Evolutionary conservation across 2,329 filamentous ascomycete species (phyloP).

Genomic region (Phialophora tarda): DNA sequence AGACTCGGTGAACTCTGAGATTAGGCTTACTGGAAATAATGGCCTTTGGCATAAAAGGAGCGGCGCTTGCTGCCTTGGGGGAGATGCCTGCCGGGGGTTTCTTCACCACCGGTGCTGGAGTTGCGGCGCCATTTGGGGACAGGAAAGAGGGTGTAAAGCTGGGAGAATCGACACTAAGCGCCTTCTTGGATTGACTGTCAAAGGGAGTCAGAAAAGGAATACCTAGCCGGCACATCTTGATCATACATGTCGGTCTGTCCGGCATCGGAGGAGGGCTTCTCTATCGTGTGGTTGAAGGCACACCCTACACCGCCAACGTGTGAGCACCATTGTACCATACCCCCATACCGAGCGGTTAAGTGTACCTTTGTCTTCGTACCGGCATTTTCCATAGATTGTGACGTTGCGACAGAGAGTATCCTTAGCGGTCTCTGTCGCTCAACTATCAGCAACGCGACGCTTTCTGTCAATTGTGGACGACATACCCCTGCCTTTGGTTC

Average conservation of each 20-base stretch:
- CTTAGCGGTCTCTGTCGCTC: conserved; percentile 70
- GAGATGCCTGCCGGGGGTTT: conserved; percentile 62
- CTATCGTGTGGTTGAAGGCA: conserved; percentile 76
- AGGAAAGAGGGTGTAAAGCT: conserved; percentile 79
- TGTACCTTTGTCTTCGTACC: conserved; percentile 81
- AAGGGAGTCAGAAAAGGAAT: conserved; percentile 1
- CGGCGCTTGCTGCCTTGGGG: conserved; percentile 86
- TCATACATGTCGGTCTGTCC: conserved; percentile 47
- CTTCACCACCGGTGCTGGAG: conserved; percentile 21
- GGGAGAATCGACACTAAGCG: conserved; percentile 93
- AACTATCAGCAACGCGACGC: conserved; percentile 20
- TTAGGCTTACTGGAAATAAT: conserved; percentile 47
- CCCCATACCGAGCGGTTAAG: background rate
- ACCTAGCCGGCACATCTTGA: background rate
- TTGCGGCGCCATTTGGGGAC: conserved; percentile 50
- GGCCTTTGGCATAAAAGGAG: conserved; percentile 59
- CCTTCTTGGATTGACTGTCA: conserved; percentile 36
- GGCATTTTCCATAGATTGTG: conserved; percentile 89
- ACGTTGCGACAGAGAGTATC: conserved; percentile 92
- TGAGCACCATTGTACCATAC: conserved; percentile 11
- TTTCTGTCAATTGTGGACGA: conserved; percentile 17
- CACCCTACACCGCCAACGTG: conserved; percentile 59
- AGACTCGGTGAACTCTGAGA: background rate
- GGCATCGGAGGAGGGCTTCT: conserved; percentile 42
- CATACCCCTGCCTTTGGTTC: conserved; percentile 57